Evolutionary conservation across 2,329 filamentous ascomycete species (phyloP).

Genomic region (Mollisia scopiformis): DNA sequence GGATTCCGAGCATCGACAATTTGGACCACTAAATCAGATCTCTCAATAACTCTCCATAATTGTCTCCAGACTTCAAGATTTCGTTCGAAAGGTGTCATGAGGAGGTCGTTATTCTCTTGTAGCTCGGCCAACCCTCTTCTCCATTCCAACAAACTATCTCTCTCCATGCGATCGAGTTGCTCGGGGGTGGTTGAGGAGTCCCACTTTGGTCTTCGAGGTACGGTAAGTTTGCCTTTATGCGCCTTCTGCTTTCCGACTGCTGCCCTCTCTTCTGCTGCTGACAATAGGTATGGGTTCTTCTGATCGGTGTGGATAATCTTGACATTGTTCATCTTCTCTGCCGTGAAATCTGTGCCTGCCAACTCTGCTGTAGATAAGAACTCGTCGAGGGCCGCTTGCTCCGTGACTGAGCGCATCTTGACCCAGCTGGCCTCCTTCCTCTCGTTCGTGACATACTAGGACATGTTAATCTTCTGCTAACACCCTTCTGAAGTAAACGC

Average conservation of each 20-base stretch:
- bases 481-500: constrained; percentile 15
- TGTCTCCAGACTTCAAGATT: constrained; percentile 98
- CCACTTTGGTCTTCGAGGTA: constrained; percentile 89
- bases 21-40: constrained; percentile 93
- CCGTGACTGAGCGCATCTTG: constrained; percentile 98
- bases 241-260: constrained; percentile 80
- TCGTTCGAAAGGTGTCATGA: constrained; percentile 97
- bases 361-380: constrained; percentile 95
- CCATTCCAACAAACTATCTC: constrained; percentile 84
- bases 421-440: constrained; percentile 93
- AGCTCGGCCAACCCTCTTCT: constrained; percentile 87
- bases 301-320: constrained; percentile 98
- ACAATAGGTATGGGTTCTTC: constrained; percentile 91
- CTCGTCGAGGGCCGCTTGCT: constrained; percentile 95
- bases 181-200: constrained; percentile 81
- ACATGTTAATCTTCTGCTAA: constrained; percentile 26
- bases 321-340: constrained; percentile 98
- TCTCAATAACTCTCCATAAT: constrained; percentile 95
- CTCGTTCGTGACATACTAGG: constrained; percentile 84
- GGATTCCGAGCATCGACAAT: constrained; percentile 98
- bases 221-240: constrained; percentile 79
- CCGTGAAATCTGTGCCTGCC: constrained; percentile 98
- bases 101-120: constrained; percentile 88
- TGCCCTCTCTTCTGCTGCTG: constrained; percentile 78
- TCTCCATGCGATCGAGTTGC: constrained; percentile 79